Conservation (phyloP, 768 basidiomycete species). For the Multifurca ochricompacta region DNA sequence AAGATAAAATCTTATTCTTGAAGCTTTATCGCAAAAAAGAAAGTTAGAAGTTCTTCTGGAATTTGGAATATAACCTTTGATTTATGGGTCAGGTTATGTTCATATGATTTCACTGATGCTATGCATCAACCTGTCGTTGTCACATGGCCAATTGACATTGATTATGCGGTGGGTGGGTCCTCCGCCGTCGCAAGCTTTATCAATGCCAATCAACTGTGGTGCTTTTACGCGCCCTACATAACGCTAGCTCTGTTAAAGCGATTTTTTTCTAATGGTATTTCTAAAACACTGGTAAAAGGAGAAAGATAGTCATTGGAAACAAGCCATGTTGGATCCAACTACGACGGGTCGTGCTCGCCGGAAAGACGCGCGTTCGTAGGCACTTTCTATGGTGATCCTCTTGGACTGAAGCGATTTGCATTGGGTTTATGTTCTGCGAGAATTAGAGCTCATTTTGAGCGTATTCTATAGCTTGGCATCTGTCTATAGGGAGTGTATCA, state of each 20-base stretch:
- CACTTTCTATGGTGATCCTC: not conserved
- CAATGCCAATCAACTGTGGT: too few species aligned
- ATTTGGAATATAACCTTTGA: not conserved
- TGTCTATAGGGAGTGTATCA: not conserved
- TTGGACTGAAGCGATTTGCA: not conserved
- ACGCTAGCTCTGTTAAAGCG: too few species aligned
- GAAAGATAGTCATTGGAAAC: too few species aligned
- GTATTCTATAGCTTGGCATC: not conserved
- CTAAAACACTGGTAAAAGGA: too few species aligned
- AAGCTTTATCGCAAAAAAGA: conserved; percentile 41
- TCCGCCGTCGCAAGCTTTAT: too few species aligned
- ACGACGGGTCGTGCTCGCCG: too few species aligned
- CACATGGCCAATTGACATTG: too few species aligned
- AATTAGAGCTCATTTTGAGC: not conserved
- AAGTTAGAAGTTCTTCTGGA: conserved; percentile 18
- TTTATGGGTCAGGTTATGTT: not conserved
- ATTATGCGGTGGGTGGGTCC: too few species aligned
- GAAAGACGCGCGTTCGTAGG: too few species aligned
- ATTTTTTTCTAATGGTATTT: too few species aligned
- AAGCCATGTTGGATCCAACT: too few species aligned
- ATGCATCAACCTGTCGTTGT: not conserved
- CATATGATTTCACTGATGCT: not conserved
- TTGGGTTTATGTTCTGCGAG: not conserved
- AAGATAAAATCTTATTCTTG: conserved; percentile 72
- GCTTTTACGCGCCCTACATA: too few species aligned